Evolutionary conservation across 495 filamentous ascomycete species (phyloP).

Genomic region (Xylaria flabelliformis): DNA sequence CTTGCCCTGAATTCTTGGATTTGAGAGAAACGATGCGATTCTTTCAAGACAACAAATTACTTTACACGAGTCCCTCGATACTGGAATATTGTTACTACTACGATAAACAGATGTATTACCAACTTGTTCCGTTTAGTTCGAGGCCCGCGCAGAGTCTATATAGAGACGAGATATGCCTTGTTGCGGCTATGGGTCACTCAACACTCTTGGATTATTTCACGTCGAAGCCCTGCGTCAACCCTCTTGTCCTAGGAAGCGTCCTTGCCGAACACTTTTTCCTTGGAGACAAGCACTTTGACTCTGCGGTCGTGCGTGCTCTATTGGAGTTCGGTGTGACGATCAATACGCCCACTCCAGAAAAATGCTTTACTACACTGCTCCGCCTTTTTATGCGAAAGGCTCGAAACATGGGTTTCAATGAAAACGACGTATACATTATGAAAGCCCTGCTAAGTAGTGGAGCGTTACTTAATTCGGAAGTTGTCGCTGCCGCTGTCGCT

Average conservation of each 20-base stretch:
- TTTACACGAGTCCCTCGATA: not conserved
- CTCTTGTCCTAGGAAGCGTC: not conserved
- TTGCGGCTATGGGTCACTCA: not conserved
- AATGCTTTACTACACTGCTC: not conserved
- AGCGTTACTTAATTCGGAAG: conserved; percentile 8
- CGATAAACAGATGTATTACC: not conserved
- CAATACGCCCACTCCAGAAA: not conserved
- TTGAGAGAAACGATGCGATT: not conserved
- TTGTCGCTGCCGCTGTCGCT: conserved; percentile 18
- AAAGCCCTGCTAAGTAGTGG: not conserved
- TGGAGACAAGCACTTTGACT: not conserved
- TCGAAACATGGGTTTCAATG: not conserved
- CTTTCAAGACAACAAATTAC: not conserved
- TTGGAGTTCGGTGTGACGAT: not conserved
- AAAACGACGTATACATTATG: not conserved
- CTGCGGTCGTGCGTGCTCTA: not conserved
- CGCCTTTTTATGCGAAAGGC: not conserved
- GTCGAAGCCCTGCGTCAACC: not conserved
- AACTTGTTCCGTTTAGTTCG: not conserved
- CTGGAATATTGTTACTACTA: not conserved
- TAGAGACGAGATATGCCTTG: not conserved
- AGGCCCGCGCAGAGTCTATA: not conserved
- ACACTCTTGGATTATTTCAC: not conserved
- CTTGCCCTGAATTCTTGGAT: not conserved
- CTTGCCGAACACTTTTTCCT: not conserved